Evolutionary conservation across 306 rosid species (phyloP).

Genomic region (Prunus kanzakura): DNA sequence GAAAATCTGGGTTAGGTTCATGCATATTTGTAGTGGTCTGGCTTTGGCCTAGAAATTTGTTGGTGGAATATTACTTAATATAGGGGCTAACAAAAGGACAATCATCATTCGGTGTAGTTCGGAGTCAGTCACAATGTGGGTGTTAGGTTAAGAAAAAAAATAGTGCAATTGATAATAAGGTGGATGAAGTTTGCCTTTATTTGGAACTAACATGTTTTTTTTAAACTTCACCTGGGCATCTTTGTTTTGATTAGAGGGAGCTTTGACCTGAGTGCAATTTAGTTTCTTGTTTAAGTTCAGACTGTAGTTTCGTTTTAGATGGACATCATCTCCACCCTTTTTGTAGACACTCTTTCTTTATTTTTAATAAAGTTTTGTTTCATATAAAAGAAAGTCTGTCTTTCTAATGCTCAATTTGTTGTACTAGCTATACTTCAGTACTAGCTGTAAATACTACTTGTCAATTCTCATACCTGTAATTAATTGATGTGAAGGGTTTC

Average conservation of each 20-base stretch:
- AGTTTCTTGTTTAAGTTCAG: background rate
- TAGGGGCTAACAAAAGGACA: background rate
- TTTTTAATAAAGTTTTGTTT: background rate
- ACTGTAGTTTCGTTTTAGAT: background rate
- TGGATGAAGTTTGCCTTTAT: background rate
- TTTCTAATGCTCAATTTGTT: background rate
- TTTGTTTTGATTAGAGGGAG: background rate
- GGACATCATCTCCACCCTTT: background rate
- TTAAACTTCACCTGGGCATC: background rate
- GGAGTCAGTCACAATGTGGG: background rate
- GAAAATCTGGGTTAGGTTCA: background rate
- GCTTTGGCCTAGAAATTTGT: constrained; percentile 6
- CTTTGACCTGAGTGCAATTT: background rate
- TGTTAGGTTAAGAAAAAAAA: background rate
- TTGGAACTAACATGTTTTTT: background rate
- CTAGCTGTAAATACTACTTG: background rate
- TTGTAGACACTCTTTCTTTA: background rate
- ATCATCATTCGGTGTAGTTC: background rate
- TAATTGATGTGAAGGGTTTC: background rate
- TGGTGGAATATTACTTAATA: background rate
- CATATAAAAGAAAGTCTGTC: background rate
- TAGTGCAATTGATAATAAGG: background rate
- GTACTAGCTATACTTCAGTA: background rate
- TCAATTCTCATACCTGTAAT: background rate
- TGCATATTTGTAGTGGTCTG: background rate